Evolutionary conservation across 164 flowering plant species (phyloP), one percentile per base, ranked within the genome.

Genomic region (Platanus orientalis): DNA sequence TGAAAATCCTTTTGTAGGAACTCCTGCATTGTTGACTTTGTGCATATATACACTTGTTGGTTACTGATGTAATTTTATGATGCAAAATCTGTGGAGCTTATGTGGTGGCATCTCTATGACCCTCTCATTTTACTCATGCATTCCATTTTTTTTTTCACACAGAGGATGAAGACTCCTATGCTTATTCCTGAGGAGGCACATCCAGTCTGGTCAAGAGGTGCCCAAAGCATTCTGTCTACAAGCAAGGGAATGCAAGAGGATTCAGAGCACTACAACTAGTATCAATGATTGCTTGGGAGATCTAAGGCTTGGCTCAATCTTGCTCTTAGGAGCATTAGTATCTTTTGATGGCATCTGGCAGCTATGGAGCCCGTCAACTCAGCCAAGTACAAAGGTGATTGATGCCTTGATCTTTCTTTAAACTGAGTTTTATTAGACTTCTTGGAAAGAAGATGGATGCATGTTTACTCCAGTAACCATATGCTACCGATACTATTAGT

Each of bases 231-330:
- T 67, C 17, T 79, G 21, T 78, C 86, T 10, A 66, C 77, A 51
- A 67, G 84, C 63, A 72, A 61, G 25, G 84, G 79, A 69, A 14
- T 86, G 63, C 84, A 77, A 64, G 28, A 76, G 54, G 52, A 59
- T 84, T 45, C 47, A 10, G 23, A 62, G 73, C 59, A 48, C 80
- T 42, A 19, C 67, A 40, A 54, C 57, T 36, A 45, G 61, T 61
- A 39, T 74, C 51, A 47, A 47, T 63, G 85, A 84, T 78, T 55
- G 54, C 23, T 57, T 81, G 16, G 76, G 72, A 57, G 98, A 94
- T 76, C 95, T 96, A 62, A 81, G 98, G 71, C 70, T 86, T 48
- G 96, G 97, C 29, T 89, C 96, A 6, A 26, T 79, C 57, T 71
- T 92, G 75, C 84, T 91, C 64, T 66, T 94, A 71, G n/a, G n/a